Conservation (phyloP, 2,329 filamentous ascomycete genomes). For the Colletotrichum sp. region DNA sequence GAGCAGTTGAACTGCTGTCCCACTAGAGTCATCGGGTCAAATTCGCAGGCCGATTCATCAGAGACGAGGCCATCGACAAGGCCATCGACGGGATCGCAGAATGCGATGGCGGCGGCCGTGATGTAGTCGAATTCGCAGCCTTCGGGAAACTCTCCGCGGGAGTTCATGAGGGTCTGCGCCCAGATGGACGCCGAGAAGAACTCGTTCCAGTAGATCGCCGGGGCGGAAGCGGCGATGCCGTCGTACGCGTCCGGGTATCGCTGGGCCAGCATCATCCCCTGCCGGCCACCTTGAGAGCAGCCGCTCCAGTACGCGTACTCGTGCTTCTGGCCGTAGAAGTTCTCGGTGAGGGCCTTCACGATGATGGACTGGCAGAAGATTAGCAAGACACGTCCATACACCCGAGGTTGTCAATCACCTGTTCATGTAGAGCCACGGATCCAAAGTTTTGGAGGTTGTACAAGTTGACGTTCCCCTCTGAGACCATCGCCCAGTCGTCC, state of each 20-base stretch:
- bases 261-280: constrained; percentile 52
- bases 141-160: neutral
- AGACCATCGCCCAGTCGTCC: constrained; percentile 20
- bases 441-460: constrained; percentile 36
- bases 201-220: constrained; percentile 26
- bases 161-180: neutral
- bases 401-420: constrained; percentile 37
- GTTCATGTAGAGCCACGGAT: constrained; percentile 31
- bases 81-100: constrained; percentile 27
- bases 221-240: constrained; percentile 34
- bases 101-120: constrained; percentile 35
- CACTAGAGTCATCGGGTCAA: constrained; percentile 22
- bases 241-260: constrained; percentile 53
- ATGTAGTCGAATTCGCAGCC: constrained; percentile 32
- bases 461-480: constrained; percentile 16
- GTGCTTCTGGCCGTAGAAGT: constrained; percentile 45
- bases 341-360: constrained; percentile 50
- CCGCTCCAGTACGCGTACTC: constrained; percentile 53
- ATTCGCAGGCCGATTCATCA: constrained; percentile 22
- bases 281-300: constrained; percentile 56
- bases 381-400: neutral
- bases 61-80: constrained; percentile 25
- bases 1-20: constrained; percentile 14
- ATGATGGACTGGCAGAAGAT: constrained; percentile 29
- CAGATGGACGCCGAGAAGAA: neutral